Evolutionary conservation across 306 rosid species (phyloP).

Genomic region (Vigna angularis): DNA sequence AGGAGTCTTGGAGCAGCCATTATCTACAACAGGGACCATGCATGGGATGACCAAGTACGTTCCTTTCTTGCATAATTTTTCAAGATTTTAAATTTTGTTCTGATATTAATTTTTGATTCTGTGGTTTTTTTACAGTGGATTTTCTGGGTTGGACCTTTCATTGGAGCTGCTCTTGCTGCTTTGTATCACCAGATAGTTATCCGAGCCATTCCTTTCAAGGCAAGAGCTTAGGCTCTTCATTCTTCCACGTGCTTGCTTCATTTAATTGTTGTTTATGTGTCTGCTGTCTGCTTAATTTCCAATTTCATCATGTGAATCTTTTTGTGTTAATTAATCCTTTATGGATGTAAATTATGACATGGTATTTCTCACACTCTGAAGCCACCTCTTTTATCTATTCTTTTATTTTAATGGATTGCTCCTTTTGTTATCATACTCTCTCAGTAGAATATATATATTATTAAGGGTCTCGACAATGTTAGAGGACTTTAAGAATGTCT

Average conservation of each 20-base stretch:
- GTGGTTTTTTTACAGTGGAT: conserved; percentile 67
- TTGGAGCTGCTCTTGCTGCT: conserved; percentile 96
- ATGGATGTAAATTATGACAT: conserved; percentile 51
- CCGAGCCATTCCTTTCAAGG: conserved; percentile 91
- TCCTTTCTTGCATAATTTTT: not conserved
- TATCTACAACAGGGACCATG: conserved; percentile 72
- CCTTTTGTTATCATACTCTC: not conserved
- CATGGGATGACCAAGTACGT: conserved; percentile 81
- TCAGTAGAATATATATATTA: no score
- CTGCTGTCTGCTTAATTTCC: conserved; percentile 6
- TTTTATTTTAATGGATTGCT: not conserved
- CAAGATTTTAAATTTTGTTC: not conserved
- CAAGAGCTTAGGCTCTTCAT: conserved; percentile 50
- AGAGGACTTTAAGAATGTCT: no score
- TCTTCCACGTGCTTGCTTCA: not conserved
- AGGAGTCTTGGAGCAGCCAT: conserved; percentile 96
- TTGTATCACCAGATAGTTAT: conserved; percentile 80
- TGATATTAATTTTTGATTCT: not conserved
- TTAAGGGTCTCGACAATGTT: no score
- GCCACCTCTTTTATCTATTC: not conserved
- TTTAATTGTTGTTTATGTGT: conserved; percentile 4
- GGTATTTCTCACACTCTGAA: conserved; percentile 4
- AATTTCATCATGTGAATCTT: conserved; percentile 24
- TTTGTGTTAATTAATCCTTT: conserved; percentile 42
- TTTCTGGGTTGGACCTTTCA: conserved; percentile 98